Base-by-base conservation (phyloP, 2,329 filamentous ascomycete genomes). In the Botrytis fragariae region DNA sequence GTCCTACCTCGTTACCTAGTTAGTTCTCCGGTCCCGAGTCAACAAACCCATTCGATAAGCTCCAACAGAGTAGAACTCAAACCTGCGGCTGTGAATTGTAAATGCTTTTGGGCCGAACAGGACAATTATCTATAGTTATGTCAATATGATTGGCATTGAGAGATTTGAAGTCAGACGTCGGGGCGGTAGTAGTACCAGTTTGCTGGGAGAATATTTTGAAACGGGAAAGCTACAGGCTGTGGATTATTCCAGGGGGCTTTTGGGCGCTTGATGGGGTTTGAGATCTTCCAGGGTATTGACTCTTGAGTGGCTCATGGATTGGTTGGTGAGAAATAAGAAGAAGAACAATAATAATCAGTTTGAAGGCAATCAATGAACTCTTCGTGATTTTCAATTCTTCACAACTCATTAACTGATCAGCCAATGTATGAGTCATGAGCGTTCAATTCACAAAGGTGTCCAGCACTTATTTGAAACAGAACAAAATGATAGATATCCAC, bases 181-280 rank as follows among this genome's bases (percentile, higher is more conserved):
- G 44, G 59, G 69, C 65, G 59, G 42, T 14, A 22, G 69, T 71
- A 18, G 59, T 8, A 64, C 44, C 59, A 20, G 25, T 45, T 51
- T n/a, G 69, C 22, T 32, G 65, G 48, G n/a, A 57, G 7, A 9
- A 57, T 42, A 25, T 42, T 60, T 32, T 59, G 65, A 44, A 71
- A 62, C 59, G 42, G 20, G 12, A 10, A 54, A 35, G 12, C 32
- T 42, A 71, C 32, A 71, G 69, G 69, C 29, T 65, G 59, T 71
- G 44, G 29, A 57, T 70, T 70, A 16, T 32, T 51, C 59, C 3
- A 4, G 25, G 69, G 35, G 16, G 14, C 22, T n/a, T 29, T 64
- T n/a, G 48, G 69, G 69, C 69, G 69, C 69, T 65, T 71, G n/a
- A 51, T 12, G 64, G 64, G 64, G 44, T 10, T 63, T 64, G 59